A percentile compares a stretch with the other conserved stretches of the same genome.
These are phyloP conservation scores for Penicillium sp. DNA, from an alignment of 2,329 filamentous ascomycete genomes.

Conservation along the genomic window DNA sequence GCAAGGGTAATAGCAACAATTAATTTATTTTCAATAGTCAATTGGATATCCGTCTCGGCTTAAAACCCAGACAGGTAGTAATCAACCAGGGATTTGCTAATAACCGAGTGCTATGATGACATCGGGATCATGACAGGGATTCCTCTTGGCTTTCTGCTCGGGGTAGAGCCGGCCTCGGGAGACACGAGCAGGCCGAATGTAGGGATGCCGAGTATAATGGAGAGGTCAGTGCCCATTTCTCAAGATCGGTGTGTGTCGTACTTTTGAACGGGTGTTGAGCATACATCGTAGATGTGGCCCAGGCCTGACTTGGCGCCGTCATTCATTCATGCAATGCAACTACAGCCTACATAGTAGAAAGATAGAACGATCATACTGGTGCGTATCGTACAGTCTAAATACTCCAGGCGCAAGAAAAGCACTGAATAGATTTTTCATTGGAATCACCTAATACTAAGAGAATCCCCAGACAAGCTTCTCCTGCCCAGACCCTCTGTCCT, in stretches of 20 bases:
- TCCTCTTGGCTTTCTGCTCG: too few species aligned
- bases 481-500: conserved; percentile 4
- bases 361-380: neutral
- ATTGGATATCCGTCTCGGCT: too few species aligned
- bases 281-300: too few species aligned
- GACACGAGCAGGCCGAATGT: neutral
- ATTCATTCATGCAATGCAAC: neutral
- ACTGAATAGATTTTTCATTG: neutral
- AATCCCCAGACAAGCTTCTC: neutral
- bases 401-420: neutral
- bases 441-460: neutral
- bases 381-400: neutral
- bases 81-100: neutral
- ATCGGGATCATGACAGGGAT: neutral
- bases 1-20: too few species aligned
- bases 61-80: neutral
- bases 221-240: neutral
- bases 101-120: neutral
- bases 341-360: neutral
- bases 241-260: neutral
- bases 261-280: too few species aligned
- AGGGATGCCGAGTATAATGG: neutral
- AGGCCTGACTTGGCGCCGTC: neutral
- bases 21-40: too few species aligned
- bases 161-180: neutral